These are phyloP conservation scores for Rhinocladiella mackenziei DNA, from an alignment of 2,329 filamentous ascomycete genomes.

Conservation along the genomic window DNA sequence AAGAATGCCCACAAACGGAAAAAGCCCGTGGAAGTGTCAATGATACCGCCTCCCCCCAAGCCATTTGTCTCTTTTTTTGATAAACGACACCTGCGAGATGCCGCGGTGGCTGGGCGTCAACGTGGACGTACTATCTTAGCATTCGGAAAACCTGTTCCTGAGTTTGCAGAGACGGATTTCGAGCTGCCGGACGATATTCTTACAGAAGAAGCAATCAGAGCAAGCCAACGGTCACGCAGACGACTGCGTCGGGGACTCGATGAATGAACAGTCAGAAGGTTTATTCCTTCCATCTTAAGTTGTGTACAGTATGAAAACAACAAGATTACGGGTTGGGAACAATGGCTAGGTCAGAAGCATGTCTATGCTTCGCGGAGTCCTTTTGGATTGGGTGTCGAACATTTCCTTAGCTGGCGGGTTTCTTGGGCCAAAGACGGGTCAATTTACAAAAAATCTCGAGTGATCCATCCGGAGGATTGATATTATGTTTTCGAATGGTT, in stretches of 20 bases:
- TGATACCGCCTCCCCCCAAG: conserved; percentile 40
- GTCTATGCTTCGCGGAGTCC: too few species aligned
- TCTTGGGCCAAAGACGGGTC: too few species aligned
- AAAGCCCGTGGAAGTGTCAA: conserved; percentile 8
- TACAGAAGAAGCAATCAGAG: conserved; percentile 41
- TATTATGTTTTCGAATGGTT: too few species aligned
- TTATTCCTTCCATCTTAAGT: too few species aligned
- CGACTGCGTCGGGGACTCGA: conserved; percentile 21
- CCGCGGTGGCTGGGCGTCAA: conserved; percentile 68
- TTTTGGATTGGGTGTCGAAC: too few species aligned
- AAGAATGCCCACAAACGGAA: conserved; percentile 43
- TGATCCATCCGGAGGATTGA: too few species aligned
- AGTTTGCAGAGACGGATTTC: conserved; percentile 68
- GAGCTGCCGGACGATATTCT: conserved; percentile 62
- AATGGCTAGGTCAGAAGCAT: too few species aligned
- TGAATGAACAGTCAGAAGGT: conserved; percentile 7
- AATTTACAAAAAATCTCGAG: too few species aligned
- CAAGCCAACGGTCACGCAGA: conserved; percentile 35
- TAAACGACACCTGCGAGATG: conserved; percentile 73
- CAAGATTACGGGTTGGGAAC: background rate
- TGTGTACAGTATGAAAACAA: background rate
- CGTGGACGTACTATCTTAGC: conserved; percentile 68
- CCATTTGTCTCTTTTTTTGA: conserved; percentile 85
- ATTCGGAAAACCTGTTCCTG: conserved; percentile 78
- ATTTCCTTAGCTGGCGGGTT: too few species aligned